These are phyloP conservation scores for Pseudomicrostroma phylloplanum DNA, from an alignment of 1,284 basidiomycete genomes.

Conservation along the genomic window DNA sequence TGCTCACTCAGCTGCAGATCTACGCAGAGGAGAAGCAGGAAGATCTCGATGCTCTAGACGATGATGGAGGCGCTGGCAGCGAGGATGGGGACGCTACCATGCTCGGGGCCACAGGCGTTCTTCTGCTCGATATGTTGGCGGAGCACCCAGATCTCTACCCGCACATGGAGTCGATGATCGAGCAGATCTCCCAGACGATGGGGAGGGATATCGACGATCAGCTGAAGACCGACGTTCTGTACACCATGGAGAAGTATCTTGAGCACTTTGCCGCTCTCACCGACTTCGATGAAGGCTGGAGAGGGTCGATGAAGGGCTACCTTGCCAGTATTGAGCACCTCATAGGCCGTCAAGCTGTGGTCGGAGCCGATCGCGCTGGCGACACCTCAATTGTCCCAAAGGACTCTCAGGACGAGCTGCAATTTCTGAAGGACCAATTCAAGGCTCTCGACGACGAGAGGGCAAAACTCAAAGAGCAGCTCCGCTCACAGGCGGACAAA, in stretches of 20 bases:
- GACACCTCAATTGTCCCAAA: constrained; percentile 54
- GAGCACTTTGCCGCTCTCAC: constrained; percentile 59
- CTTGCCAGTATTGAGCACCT: constrained; percentile 62
- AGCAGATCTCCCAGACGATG: constrained; percentile 59
- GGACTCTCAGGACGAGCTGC: constrained; percentile 61
- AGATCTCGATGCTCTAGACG: constrained; percentile 69
- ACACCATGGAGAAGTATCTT: constrained; percentile 64
- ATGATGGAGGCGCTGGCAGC: constrained; percentile 13
- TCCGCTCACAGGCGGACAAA: constrained; percentile 55
- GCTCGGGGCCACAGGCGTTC: constrained; percentile 16
- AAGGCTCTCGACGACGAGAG: constrained; percentile 65
- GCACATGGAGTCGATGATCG: constrained; percentile 52
- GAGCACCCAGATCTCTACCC: constrained; percentile 45
- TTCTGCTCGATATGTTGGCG: constrained; percentile 23
- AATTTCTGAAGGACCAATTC: constrained; percentile 59
- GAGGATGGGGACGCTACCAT: neutral
- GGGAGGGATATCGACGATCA: constrained; percentile 61
- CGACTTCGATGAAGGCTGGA: constrained; percentile 67
- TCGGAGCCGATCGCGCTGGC: constrained; percentile 54
- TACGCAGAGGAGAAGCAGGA: constrained; percentile 82
- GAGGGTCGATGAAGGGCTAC: constrained; percentile 61
- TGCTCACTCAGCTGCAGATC: constrained; percentile 69
- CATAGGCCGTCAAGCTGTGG: constrained; percentile 63
- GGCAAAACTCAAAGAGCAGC: constrained; percentile 56
- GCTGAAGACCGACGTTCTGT: constrained; percentile 61